Conservation (phyloP, 345 rosid genomes). For the Syzygium jambos region DNA sequence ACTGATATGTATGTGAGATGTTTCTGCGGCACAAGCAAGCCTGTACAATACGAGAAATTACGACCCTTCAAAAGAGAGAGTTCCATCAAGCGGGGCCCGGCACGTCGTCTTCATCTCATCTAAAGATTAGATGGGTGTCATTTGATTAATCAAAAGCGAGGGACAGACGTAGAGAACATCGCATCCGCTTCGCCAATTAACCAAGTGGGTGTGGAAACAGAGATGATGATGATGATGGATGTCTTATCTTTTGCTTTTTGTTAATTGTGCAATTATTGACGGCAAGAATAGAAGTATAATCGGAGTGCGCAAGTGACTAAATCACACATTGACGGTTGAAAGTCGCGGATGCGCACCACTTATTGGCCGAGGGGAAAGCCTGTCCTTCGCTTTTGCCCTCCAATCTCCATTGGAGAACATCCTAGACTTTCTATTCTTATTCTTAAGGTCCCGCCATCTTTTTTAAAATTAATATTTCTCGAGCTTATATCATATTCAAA, state of each 20-base stretch:
- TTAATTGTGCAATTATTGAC: not conserved
- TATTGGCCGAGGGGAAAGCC: not conserved
- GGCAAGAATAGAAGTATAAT: not conserved
- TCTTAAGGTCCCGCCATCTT: not conserved
- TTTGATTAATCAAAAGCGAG: not conserved
- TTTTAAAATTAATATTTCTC: too few relatives aligned
- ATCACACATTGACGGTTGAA: not conserved
- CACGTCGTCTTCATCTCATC: not conserved
- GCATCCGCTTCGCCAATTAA: not conserved
- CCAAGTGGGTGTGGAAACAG: not conserved
- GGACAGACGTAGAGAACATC: not conserved
- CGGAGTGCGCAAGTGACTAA: not conserved
- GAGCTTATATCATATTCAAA: not conserved
- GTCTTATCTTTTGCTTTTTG: not conserved
- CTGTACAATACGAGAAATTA: not conserved
- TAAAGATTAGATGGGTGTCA: not conserved
- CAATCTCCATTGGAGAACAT: not conserved
- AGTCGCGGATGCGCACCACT: not conserved
- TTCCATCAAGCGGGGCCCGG: not conserved
- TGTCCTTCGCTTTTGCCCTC: not conserved
- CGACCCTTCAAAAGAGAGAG: not conserved
- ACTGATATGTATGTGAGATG: not conserved
- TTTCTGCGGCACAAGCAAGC: not conserved
- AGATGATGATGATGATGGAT: not conserved
- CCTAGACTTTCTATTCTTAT: not conserved